Evolutionary conservation across 1,284 basidiomycete genomes (phyloP).

Genomic region (Meira nashicola): DNA sequence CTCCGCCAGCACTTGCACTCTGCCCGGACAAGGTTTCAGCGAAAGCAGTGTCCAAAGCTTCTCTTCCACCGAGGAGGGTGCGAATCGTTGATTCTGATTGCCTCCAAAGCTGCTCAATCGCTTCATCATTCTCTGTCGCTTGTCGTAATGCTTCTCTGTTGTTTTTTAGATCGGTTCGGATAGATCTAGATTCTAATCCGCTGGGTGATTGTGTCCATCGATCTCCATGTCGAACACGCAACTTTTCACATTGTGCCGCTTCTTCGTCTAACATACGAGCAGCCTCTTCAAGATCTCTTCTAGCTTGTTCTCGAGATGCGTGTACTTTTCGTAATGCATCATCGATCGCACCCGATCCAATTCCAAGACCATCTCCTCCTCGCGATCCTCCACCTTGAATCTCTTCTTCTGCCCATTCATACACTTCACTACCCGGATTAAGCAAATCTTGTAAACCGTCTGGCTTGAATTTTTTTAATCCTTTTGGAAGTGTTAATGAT

Average conservation of each 20-base stretch:
- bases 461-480: conserved; percentile 69
- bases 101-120: conserved; percentile 57
- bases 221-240: conserved; percentile 71
- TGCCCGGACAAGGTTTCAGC: conserved; percentile 54
- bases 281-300: conserved; percentile 25
- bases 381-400: conserved; percentile 64
- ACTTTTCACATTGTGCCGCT: conserved; percentile 54
- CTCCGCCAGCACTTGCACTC: not conserved
- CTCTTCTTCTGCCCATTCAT: conserved; percentile 69
- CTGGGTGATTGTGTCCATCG: conserved; percentile 85
- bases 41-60: conserved; percentile 68
- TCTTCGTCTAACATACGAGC: conserved; percentile 46
- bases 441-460: conserved; percentile 59
- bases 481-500: conserved; percentile 72
- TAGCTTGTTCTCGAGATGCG: conserved; percentile 15
- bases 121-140: conserved; percentile 70
- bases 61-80: conserved; percentile 60
- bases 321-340: conserved; percentile 19
- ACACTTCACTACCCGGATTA: conserved; percentile 68
- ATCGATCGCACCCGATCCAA: conserved; percentile 31
- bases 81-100: conserved; percentile 60
- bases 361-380: conserved; percentile 62
- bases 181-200: conserved; percentile 54
- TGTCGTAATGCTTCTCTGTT: conserved; percentile 71
- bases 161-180: conserved; percentile 74